Evolutionary conservation across 2,329 filamentous ascomycete genomes (phyloP).

Genomic region (Microsporum ferrugineum): DNA sequence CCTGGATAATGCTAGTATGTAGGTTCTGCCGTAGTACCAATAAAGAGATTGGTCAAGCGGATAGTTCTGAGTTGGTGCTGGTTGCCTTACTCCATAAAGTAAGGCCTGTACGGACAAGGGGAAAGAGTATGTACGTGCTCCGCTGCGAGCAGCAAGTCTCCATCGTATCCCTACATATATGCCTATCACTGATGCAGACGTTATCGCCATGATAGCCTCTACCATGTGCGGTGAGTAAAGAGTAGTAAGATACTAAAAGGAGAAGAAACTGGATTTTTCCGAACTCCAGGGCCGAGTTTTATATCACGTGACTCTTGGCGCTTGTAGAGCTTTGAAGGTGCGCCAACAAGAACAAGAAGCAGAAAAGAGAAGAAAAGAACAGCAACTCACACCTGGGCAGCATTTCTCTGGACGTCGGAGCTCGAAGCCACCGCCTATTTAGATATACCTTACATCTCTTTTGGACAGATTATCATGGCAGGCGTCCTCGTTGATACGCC

Average conservation of each 20-base stretch:
- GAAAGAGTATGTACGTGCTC: too few relatives aligned
- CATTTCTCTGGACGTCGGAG: neutral
- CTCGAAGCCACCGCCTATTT: neutral
- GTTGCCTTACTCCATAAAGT: too few relatives aligned
- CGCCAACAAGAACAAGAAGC: neutral
- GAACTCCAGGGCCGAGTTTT: neutral
- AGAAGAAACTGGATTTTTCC: neutral
- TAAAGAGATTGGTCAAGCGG: too few relatives aligned
- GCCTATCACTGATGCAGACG: too few relatives aligned
- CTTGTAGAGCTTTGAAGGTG: neutral
- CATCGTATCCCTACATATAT: too few relatives aligned
- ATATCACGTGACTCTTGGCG: neutral
- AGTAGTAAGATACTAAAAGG: neutral
- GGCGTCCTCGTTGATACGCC: conserved; percentile 78
- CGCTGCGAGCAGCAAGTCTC: too few relatives aligned
- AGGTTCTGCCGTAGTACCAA: too few relatives aligned
- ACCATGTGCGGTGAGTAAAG: too few relatives aligned
- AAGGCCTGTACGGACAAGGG: too few relatives aligned
- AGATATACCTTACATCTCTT: neutral
- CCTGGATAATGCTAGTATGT: too few relatives aligned
- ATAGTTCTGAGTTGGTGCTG: too few relatives aligned
- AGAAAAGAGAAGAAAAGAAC: neutral
- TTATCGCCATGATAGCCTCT: too few relatives aligned
- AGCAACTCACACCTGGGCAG: neutral
- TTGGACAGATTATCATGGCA: conserved; percentile 51